phyloP scores from a whole-genome alignment of 176 grass and related monocot species.

The Alopecurus myosuroides region DNA sequence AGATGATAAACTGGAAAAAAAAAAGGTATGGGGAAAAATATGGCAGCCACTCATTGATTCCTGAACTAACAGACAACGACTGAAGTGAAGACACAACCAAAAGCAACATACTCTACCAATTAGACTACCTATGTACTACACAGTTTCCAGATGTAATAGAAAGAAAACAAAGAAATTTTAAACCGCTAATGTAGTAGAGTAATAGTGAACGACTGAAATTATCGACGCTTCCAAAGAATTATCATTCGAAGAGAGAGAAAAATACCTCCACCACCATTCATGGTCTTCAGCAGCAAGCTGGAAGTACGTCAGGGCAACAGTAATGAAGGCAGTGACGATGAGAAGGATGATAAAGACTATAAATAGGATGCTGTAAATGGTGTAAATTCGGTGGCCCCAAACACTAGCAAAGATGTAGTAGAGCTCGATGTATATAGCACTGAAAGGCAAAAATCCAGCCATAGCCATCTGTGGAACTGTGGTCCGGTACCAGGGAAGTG shows the following conservation, averaged over 20 bases:
- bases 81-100: background rate
- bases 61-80: background rate
- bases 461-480: conserved; percentile 94
- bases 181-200: background rate
- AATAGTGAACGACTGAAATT: background rate
- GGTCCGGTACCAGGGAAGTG: conserved; percentile 79
- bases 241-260: background rate
- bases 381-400: conserved; percentile 97
- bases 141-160: background rate
- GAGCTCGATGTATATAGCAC: conserved; percentile 94
- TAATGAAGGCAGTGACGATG: conserved; percentile 93
- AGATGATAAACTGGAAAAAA: background rate
- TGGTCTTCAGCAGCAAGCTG: conserved; percentile 99
- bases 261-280: conserved; percentile 99
- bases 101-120: background rate
- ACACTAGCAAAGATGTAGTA: conserved; percentile 99
- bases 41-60: background rate
- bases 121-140: background rate
- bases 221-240: background rate
- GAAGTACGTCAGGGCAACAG: conserved; percentile 95
- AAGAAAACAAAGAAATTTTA: background rate
- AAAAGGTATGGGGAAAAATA: background rate
- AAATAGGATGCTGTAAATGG: conserved; percentile 99
- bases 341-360: conserved; percentile 96
- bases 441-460: conserved; percentile 97